Evolutionary conservation across 2,329 filamentous ascomycete species (phyloP).

Genomic region (Dothideomycetes sp.): DNA sequence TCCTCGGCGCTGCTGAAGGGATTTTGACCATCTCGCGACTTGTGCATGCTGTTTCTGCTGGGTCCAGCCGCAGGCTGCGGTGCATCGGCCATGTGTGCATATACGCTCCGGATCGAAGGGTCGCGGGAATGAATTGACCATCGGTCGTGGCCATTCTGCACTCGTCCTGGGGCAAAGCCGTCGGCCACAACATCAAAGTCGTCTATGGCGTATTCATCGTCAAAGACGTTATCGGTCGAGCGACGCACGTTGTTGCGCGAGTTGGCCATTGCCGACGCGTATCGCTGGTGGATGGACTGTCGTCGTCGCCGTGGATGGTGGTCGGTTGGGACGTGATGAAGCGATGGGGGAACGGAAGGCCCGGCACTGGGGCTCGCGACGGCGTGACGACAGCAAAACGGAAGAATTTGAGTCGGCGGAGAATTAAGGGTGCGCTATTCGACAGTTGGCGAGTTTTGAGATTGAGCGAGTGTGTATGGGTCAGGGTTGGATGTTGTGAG

Average conservation of each 20-base stretch:
- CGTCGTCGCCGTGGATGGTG: too few relatives aligned
- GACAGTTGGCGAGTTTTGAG: too few relatives aligned
- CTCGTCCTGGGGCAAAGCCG: slow-evolving; percentile 35
- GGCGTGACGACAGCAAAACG: slow-evolving; percentile 9
- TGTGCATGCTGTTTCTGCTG: slow-evolving; percentile 25
- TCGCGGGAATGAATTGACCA: slow-evolving; percentile 17
- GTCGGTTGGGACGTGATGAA: slow-evolving; percentile 4
- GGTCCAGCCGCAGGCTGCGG: slow-evolving; percentile 3
- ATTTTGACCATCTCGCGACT: slow-evolving; percentile 22
- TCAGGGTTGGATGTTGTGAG: too few relatives aligned
- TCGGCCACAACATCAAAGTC: slow-evolving; percentile 37
- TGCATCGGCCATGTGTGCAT: slow-evolving; percentile 20
- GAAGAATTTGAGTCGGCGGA: too few relatives aligned
- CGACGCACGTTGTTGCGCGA: background rate
- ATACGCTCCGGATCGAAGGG: slow-evolving; percentile 24
- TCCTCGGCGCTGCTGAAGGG: slow-evolving; percentile 29
- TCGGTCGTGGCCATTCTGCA: slow-evolving; percentile 18
- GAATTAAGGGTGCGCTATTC: too few relatives aligned
- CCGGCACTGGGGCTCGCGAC: slow-evolving; percentile 9
- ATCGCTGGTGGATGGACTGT: background rate
- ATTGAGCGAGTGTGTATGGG: too few relatives aligned
- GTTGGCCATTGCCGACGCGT: slow-evolving; percentile 7
- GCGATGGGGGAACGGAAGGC: slow-evolving; percentile 6
- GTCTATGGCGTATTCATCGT: slow-evolving; percentile 38
- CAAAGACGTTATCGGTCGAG: slow-evolving; percentile 33